Evolutionary conservation across 192 early-diverging fungal genomes (phyloP).

Genomic region (Podila minutissima): DNA sequence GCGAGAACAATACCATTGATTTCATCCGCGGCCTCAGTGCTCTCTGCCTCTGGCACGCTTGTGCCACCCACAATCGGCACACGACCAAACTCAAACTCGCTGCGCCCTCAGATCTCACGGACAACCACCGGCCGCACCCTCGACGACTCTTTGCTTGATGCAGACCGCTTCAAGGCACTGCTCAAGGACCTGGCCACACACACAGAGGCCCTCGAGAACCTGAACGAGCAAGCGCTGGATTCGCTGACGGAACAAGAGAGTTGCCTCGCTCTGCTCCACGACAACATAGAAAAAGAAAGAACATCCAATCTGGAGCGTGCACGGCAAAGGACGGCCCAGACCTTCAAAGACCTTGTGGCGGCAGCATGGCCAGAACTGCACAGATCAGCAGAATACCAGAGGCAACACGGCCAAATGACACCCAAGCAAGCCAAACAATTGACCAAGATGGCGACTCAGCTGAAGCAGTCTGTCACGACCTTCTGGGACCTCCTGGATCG

Average conservation of each 20-base stretch:
- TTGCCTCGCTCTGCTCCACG: constrained; percentile 4
- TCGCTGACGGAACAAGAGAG: constrained; percentile 12
- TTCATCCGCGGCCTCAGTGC: constrained; percentile 6
- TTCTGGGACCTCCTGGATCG: constrained; percentile 30
- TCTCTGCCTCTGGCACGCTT: constrained; percentile 22
- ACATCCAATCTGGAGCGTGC: constrained; percentile 18
- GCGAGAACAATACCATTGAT: not conserved
- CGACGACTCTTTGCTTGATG: constrained; percentile 3
- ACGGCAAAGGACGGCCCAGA: constrained; percentile 11
- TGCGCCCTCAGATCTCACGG: not conserved
- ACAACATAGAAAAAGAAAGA: constrained; percentile 8
- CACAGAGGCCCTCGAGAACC: constrained; percentile 20
- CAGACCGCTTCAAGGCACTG: constrained; percentile 7
- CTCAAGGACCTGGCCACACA: constrained; percentile 15
- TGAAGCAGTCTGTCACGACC: constrained; percentile 18
- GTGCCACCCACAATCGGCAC: constrained; percentile 3
- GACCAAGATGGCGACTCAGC: constrained; percentile 19
- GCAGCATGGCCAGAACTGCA: constrained; percentile 20
- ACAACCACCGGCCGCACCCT: constrained; percentile 4
- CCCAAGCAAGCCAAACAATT: constrained; percentile 9
- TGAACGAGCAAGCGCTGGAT: constrained; percentile 32
- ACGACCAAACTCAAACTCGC: not conserved
- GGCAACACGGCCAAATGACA: constrained; percentile 4
- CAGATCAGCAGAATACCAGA: not conserved
- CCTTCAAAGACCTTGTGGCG: constrained; percentile 14